A percentile compares a stretch with the other conserved stretches of the same genome.
Evolutionary conservation across 257 asterid genomes (phyloP).

Genomic region (Eustoma russellianum): DNA sequence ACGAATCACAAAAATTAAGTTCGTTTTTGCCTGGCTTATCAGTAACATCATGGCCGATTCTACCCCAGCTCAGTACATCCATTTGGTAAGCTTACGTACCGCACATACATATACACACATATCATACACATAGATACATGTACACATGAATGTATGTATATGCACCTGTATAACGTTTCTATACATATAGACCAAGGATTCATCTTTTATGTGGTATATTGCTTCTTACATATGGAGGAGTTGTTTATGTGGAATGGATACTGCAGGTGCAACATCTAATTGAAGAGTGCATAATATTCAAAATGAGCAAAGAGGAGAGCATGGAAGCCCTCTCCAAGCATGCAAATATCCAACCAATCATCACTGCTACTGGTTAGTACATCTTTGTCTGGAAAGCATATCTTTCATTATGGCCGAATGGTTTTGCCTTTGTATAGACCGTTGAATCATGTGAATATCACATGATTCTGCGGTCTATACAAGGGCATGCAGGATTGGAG

Average conservation of each 20-base stretch:
- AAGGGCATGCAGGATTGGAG: too few species aligned
- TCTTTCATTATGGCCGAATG: too few species aligned
- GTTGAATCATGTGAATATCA: too few species aligned
- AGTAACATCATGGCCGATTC: slow-evolving; percentile 41
- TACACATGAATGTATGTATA: too few species aligned
- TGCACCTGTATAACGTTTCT: too few species aligned
- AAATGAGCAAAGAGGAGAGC: slow-evolving; percentile 45
- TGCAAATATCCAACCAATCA: slow-evolving; percentile 41
- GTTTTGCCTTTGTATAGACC: too few species aligned
- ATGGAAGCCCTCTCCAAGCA: slow-evolving; percentile 46
- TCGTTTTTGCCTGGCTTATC: too few species aligned
- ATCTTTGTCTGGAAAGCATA: too few species aligned
- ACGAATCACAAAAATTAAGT: too few species aligned
- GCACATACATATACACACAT: neutral
- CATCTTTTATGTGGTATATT: neutral
- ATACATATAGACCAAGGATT: too few species aligned
- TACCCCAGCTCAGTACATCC: slow-evolving; percentile 67
- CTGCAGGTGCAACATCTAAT: slow-evolving; percentile 40
- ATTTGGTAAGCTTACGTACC: slow-evolving; percentile 30
- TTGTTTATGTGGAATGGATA: neutral
- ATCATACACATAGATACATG: too few species aligned
- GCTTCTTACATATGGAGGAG: neutral
- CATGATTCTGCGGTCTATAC: too few species aligned
- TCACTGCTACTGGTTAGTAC: slow-evolving; percentile 39
- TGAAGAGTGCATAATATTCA: slow-evolving; percentile 37